phyloP scores from a whole-genome alignment of 129 eudicot species.

The Escallonia rubra region DNA sequence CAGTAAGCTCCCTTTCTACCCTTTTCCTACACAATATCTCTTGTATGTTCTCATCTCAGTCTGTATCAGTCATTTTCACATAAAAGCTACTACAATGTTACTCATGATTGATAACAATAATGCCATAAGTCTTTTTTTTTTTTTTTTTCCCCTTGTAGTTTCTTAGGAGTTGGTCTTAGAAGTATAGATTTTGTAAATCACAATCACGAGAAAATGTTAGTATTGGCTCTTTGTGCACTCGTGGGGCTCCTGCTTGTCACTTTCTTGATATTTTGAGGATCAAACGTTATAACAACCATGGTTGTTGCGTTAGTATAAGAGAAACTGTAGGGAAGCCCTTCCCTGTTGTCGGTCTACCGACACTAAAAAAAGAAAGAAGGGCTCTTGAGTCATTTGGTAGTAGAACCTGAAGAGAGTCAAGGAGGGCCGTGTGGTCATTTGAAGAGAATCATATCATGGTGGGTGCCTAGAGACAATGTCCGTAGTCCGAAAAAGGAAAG shows the following conservation, averaged over 20 bases:
- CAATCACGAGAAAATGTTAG: constrained; percentile 24
- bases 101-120: constrained; percentile 2
- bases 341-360: constrained; percentile 36
- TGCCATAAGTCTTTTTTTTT: constrained; percentile 11
- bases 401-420: constrained; percentile 8
- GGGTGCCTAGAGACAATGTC: constrained; percentile 11
- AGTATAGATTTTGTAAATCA: background rate
- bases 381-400: constrained; percentile 25
- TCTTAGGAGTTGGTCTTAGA: background rate
- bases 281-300: constrained; percentile 19
- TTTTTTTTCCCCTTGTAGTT: background rate
- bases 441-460: constrained; percentile 17
- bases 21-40: background rate
- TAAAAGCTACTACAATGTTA: background rate
- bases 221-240: constrained; percentile 22
- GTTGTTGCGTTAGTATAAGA: background rate
- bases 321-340: background rate
- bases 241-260: constrained; percentile 24
- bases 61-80: background rate
- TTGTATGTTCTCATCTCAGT: too few relatives aligned
- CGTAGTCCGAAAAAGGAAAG: constrained; percentile 5
- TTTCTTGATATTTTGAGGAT: constrained; percentile 20
- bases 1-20: constrained; percentile 11
- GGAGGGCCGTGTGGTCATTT: constrained; percentile 16
- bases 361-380: constrained; percentile 22